phyloP scores from a whole-genome alignment of 257 asterid species.

The Eucommia ulmoides region DNA sequence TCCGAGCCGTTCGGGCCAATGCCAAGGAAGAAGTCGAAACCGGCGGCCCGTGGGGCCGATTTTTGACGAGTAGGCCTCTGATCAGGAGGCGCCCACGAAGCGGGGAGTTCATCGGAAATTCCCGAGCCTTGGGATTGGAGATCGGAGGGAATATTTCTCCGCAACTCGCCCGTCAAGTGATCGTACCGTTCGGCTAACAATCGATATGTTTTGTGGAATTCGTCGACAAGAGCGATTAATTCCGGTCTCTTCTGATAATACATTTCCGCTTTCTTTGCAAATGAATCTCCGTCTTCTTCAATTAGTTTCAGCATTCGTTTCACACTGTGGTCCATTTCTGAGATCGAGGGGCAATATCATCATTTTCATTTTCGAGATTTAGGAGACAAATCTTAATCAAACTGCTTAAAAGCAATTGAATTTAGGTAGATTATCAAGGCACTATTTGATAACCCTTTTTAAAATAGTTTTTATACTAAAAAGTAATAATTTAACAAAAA shows the following conservation, averaged over 20 bases:
- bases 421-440: not conserved
- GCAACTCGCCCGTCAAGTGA: constrained; percentile 54
- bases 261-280: constrained; percentile 64
- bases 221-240: constrained; percentile 50
- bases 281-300: constrained; percentile 74
- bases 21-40: constrained; percentile 67
- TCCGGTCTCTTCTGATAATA: constrained; percentile 68
- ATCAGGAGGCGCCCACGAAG: constrained; percentile 36
- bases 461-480: no score
- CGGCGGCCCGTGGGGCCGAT: constrained; percentile 80
- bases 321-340: constrained; percentile 67
- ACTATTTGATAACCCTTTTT: not conserved
- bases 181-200: constrained; percentile 64
- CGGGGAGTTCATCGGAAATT: constrained; percentile 49
- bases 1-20: constrained; percentile 44
- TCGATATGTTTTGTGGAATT: constrained; percentile 48
- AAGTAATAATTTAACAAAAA: not conserved
- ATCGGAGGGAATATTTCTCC: constrained; percentile 55
- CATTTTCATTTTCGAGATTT: constrained; percentile 23
- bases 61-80: constrained; percentile 28
- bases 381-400: not conserved
- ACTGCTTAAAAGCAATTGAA: constrained; percentile 1
- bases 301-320: constrained; percentile 59
- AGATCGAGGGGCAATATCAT: constrained; percentile 18
- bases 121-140: constrained; percentile 91